phyloP scores from a whole-genome alignment of 768 basidiomycete species.

The Termitomyces sp. region DNA sequence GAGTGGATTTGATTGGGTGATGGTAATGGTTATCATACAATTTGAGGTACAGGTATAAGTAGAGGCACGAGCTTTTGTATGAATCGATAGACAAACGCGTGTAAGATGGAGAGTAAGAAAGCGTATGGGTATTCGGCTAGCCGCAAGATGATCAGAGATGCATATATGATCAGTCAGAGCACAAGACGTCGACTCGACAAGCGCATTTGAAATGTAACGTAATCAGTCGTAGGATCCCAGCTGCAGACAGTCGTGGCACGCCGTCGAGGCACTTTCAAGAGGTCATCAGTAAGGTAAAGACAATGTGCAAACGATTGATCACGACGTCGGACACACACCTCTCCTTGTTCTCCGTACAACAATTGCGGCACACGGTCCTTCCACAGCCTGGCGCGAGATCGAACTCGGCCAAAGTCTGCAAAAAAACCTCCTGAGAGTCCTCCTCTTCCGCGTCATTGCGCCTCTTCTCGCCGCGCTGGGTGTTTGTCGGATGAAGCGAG shows the following conservation, averaged over 20 bases:
- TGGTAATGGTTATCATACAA: not conserved
- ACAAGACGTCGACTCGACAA: not conserved
- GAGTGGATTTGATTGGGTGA: not conserved
- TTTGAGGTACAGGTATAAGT: not conserved
- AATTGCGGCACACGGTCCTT: slow-evolving; percentile 35
- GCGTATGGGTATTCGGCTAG: not conserved
- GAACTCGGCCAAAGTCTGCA: slow-evolving; percentile 4
- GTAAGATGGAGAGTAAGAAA: not conserved
- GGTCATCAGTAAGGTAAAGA: not conserved
- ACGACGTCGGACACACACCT: slow-evolving; percentile 24
- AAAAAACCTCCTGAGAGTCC: not conserved
- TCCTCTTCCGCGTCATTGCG: slow-evolving; percentile 10
- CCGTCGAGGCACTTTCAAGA: slow-evolving; percentile 26
- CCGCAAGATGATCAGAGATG: no score
- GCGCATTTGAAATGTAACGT: not conserved
- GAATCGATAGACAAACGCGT: no score
- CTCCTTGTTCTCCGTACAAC: slow-evolving; percentile 36
- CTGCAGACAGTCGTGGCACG: slow-evolving; percentile 30
- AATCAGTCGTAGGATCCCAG: slow-evolving; percentile 7
- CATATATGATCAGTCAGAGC: no score
- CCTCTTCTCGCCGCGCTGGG: slow-evolving; percentile 17
- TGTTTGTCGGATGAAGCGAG: slow-evolving; percentile 22
- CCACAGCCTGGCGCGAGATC: slow-evolving; percentile 32
- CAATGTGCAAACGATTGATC: not conserved
- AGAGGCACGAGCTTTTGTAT: not conserved